Percentiles rank a stretch among this genome's conserved stretches.
These are phyloP conservation scores for Mrakia hoshinonis DNA, from an alignment of 768 basidiomycete species.

Conservation along the genomic window DNA sequence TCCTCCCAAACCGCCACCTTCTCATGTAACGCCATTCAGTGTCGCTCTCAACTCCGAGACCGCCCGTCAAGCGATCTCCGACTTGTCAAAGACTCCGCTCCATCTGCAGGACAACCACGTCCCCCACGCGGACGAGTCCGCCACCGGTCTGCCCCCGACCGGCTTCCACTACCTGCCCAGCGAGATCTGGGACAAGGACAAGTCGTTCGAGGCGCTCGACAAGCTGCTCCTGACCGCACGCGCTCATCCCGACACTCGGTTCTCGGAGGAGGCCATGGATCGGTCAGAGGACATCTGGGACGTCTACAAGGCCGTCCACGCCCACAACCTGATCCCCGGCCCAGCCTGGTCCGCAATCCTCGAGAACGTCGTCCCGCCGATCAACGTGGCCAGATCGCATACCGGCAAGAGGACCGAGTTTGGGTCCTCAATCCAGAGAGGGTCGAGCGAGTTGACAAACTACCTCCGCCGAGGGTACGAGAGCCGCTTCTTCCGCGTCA, in stretches of 20 bases:
- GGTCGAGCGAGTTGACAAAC: conserved; percentile 1
- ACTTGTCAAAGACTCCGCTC: no score
- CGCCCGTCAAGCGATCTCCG: no score
- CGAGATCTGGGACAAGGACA: not conserved
- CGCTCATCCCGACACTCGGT: not conserved
- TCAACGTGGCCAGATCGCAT: not conserved
- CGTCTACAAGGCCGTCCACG: not conserved
- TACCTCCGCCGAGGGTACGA: conserved; percentile 45
- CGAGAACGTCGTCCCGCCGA: conserved; percentile 7
- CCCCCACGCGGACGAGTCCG: not conserved
- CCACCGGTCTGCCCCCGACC: no score
- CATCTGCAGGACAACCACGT: not conserved
- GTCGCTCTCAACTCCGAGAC: no score
- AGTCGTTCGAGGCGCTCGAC: not conserved
- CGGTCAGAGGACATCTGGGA: conserved; percentile 2
- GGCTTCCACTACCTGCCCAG: no score
- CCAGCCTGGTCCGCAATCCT: conserved; percentile 12
- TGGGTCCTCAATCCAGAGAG: not conserved
- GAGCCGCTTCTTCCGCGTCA: conserved; percentile 56
- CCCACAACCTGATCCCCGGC: not conserved
- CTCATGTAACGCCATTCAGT: no score
- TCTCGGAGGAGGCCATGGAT: not conserved
- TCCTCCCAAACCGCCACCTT: no score
- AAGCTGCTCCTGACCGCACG: not conserved
- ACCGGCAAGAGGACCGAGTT: not conserved